Evolutionary conservation across 106 monocot species (phyloP).

Genomic region (Allium sativum): DNA sequence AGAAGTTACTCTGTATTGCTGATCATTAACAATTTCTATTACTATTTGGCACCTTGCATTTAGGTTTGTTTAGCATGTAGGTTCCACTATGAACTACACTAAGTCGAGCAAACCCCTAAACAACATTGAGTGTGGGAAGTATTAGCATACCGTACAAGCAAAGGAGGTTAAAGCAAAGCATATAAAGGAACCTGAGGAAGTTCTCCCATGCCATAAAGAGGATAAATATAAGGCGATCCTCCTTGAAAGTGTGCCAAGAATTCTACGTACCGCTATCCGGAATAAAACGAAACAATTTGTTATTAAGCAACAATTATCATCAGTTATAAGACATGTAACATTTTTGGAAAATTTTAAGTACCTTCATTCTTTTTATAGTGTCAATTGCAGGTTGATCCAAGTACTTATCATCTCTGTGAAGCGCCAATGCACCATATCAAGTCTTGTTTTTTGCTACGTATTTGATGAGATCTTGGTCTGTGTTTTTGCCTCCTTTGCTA

Average conservation of each 20-base stretch:
- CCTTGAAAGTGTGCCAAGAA: conserved; percentile 73
- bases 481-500: too few species aligned
- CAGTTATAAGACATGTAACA: too few species aligned
- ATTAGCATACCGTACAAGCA: too few species aligned
- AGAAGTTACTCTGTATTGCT: too few species aligned
- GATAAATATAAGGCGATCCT: conserved; percentile 81
- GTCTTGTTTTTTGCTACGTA: too few species aligned
- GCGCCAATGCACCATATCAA: conserved; percentile 74
- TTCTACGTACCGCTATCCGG: conserved; percentile 57
- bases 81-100: conserved; percentile 90
- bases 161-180: too few species aligned
- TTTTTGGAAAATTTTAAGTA: not conserved
- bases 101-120: conserved; percentile 71
- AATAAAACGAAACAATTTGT: not conserved
- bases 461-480: too few species aligned
- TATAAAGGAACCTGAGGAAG: conserved; percentile 63
- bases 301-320: not conserved
- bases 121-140: too few species aligned
- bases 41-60: conserved; percentile 48
- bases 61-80: conserved; percentile 85
- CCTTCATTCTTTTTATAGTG: conserved; percentile 63
- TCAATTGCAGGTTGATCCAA: conserved; percentile 57
- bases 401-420: conserved; percentile 59
- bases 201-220: conserved; percentile 70
- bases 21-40: not conserved